Evolutionary conservation across 1,284 basidiomycete genomes (phyloP), one percentile per base, ranked within the genome.

Genomic region (Kwoniella shivajii): DNA sequence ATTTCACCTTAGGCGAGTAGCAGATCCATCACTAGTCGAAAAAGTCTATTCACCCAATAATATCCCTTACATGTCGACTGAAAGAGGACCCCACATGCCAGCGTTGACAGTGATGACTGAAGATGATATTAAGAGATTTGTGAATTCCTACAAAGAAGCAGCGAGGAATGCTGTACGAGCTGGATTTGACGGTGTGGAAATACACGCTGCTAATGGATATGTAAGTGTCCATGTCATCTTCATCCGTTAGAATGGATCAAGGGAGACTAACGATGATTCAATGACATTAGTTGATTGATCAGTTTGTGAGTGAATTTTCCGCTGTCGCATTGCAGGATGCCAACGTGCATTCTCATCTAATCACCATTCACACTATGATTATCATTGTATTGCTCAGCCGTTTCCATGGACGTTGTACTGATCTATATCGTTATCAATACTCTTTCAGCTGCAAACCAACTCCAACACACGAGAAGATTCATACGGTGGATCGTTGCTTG

Each of bases 151-250:
- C 69, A 79, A 74, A 41, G 63, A 75, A 2, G 78, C 83, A 0
- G 84, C 84, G 0, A 48, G 73, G 7, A 82, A 82, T 57, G 84
- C 85, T 3, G 80, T 84, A 45, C 77, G 80, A 64, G 84, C 85
- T 29, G 86, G 85, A 0, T 86, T 86, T 63, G 85, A 88, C 63
- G 85, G 85, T 22, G 82, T 86, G 24, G 85, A 88, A 77, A 64
- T 80, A 30, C 80, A 80, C 58, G 66, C 65, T 34, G 78, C 76
- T 6, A 88, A 90, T 68, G 53, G 53, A 14, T 54, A 54, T 48
- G 53, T 54, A 29, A 54, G 53, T 54, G 44, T 26, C 7, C n/a
- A n/a, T n/a, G n/a, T n/a, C n/a, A n/a, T n/a, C n/a, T n/a, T 27
- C n/a, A 18, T 34, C 2, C 49, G 4, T 29, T 18, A 16, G 24